These are phyloP conservation scores for Leishmania guyanensis DNA, from an alignment of 208 protist genomes.

Conservation along the genomic window DNA sequence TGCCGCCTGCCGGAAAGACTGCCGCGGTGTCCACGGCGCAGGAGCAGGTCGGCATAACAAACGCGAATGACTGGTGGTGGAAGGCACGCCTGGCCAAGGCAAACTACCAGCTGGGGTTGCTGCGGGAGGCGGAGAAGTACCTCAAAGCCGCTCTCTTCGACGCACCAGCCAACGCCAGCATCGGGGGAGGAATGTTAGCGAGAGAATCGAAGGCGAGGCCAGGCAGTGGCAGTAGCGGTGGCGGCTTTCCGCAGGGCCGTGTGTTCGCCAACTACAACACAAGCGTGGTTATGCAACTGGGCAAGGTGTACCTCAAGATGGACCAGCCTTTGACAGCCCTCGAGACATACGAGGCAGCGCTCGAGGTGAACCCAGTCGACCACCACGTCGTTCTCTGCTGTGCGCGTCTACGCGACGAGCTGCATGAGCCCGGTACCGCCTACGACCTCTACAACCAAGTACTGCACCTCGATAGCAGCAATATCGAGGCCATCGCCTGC, in stretches of 20 bases:
- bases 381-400: conserved; percentile 84
- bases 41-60: conserved; percentile 51
- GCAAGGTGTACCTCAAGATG: conserved; percentile 93
- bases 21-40: background rate
- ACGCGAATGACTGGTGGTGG: conserved; percentile 95
- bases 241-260: conserved; percentile 9
- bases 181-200: background rate
- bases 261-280: conserved; percentile 82
- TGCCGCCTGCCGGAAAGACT: background rate
- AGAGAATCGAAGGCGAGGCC: background rate
- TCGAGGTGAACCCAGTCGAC: conserved; percentile 87
- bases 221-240: background rate
- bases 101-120: conserved; percentile 94
- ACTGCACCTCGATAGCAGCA: conserved; percentile 85
- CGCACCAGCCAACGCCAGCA: background rate
- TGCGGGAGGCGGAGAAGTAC: conserved; percentile 94
- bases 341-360: conserved; percentile 80
- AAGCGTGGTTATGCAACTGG: conserved; percentile 86
- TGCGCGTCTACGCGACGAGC: conserved; percentile 90
- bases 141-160: conserved; percentile 84
- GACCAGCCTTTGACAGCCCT: conserved; percentile 95
- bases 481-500: conserved; percentile 95
- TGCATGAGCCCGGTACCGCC: conserved; percentile 86
- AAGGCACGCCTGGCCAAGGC: conserved; percentile 93
- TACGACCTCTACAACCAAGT: conserved; percentile 86